A percentile compares a stretch with the other conserved stretches of the same genome.
Evolutionary conservation across 331 rosid genomes (phyloP).

Genomic region (Pyracantha coccinea): DNA sequence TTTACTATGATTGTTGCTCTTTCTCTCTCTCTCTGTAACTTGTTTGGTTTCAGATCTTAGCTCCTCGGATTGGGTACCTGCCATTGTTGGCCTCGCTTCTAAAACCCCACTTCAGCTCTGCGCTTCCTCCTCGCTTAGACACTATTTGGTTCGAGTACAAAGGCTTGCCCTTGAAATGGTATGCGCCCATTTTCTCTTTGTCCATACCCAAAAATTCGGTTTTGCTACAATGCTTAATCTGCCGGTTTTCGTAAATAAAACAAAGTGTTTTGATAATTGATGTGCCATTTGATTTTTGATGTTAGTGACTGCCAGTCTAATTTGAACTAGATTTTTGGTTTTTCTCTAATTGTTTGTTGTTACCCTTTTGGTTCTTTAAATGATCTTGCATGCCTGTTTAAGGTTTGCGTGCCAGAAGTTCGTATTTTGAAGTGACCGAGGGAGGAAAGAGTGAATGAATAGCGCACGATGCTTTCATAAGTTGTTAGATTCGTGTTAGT

Average conservation of each 20-base stretch:
- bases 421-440: background rate
- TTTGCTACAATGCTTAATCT: background rate
- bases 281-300: background rate
- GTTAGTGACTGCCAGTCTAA: background rate
- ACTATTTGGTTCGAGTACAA: conserved; percentile 91
- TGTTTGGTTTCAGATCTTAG: conserved; percentile 43
- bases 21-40: background rate
- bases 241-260: background rate
- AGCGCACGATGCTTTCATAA: background rate
- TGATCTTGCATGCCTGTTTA: background rate
- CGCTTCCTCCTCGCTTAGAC: conserved; percentile 88
- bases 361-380: background rate
- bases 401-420: background rate
- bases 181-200: background rate
- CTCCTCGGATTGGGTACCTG: conserved; percentile 84
- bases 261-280: background rate
- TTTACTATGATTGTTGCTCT: background rate
- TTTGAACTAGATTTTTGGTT: background rate
- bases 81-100: conserved; percentile 71
- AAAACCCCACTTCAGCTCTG: conserved; percentile 65
- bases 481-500: background rate
- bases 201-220: background rate
- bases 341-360: background rate
- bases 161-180: conserved; percentile 93
- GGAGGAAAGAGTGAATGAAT: background rate